Base-by-base conservation (phyloP, 1,284 basidiomycete genomes). In the Sphaerobolus stellatus region DNA sequence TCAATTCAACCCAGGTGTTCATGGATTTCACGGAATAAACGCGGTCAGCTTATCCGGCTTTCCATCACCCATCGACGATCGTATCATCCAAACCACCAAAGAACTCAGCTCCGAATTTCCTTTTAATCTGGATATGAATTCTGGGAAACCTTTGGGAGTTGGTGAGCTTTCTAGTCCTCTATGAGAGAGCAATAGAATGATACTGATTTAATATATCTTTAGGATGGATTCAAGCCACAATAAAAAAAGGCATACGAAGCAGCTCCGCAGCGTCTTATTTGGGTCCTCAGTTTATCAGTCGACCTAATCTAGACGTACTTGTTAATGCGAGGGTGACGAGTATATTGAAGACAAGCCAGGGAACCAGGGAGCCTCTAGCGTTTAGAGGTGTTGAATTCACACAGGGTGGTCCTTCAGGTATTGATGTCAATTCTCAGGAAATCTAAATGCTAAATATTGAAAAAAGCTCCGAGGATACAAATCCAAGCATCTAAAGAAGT, bases 11-110 rank as follows among this genome's bases (percentile, higher is more conserved):
- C 52, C 52, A 11, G 20, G 14, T 25, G 27, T 54, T 25, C 52
- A 54, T 27, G 80, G 81, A 22, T 71, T 70, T 0, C 66, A 54
- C 34, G 81, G 81, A 0, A 75, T 75, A 16, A 53, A 81, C 18
- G 75, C 80, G 48, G 63, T 72, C 54, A 72, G 68, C 34, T 58
- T 76, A n/a, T 66, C 68, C 2, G 70, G 70, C 1, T 64, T 63
- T 30, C 61, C 69, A 14, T 56, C 61, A 8, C 48, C n/a, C 69
- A 45, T 63, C 13, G 56, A 61, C 47, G 36, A 47, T 13, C 40
- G 53, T 1, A 54, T 60, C n/a, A 27, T 64, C 20, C 31, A 57
- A 9, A 56, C 61, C 6, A 51, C 50, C 5, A 22, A 43, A 28
- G 38, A 27, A 34, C 48, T 58, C 7, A 44, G 34, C 3, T 56